Evolutionary conservation across 305 asterid species (phyloP).

Genomic region (Salvia sclarea): DNA sequence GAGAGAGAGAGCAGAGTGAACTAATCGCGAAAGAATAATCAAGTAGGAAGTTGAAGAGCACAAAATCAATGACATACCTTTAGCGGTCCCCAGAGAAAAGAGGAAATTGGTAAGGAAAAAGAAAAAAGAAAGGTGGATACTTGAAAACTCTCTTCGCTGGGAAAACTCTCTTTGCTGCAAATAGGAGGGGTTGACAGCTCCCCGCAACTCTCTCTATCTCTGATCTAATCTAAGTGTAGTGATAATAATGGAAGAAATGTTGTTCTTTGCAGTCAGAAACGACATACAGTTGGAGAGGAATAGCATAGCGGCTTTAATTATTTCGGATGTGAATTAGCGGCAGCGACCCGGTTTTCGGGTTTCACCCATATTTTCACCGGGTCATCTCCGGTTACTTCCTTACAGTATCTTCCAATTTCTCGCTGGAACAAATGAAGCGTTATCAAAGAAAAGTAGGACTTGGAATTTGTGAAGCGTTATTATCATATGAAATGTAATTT

Average conservation of each 20-base stretch:
- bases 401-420: constrained; percentile 1
- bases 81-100: constrained; percentile 13
- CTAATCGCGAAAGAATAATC: not conserved
- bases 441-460: no score
- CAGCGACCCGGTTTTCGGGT: constrained; percentile 24
- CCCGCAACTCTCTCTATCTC: constrained; percentile 16
- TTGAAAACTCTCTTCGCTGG: constrained; percentile 20
- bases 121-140: not conserved
- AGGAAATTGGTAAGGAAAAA: not conserved
- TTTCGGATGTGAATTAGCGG: not conserved
- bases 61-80: constrained; percentile 26
- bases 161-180: not conserved
- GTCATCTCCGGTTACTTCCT: constrained; percentile 10
- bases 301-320: constrained; percentile 2
- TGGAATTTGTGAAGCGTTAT: no score
- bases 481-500: no score
- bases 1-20: not conserved
- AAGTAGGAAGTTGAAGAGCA: not conserved
- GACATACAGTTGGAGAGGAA: constrained; percentile 31
- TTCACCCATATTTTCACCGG: constrained; percentile 5
- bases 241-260: constrained; percentile 27
- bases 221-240: no score
- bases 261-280: constrained; percentile 20
- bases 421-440: not conserved
- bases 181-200: constrained; percentile 30